A percentile compares a stretch with the other conserved stretches of the same genome.
Evolutionary conservation across 2,329 filamentous ascomycete species (phyloP).

Genomic region (Calonectria pseudoreteaudii): DNA sequence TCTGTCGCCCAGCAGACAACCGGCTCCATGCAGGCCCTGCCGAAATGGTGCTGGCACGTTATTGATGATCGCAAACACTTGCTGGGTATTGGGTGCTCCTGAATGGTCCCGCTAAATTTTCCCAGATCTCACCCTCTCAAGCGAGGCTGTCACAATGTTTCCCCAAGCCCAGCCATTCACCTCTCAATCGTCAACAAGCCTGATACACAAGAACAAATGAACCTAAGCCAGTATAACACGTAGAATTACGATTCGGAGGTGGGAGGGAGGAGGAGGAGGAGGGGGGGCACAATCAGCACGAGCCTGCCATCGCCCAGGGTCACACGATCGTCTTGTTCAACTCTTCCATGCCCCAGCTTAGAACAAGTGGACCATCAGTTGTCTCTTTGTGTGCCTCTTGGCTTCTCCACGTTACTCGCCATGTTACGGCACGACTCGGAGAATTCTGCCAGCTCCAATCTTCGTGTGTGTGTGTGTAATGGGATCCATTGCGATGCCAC

Average conservation of each 20-base stretch:
- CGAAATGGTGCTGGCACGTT: neutral
- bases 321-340: neutral
- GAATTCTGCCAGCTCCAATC: slow-evolving; percentile 40
- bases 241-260: neutral
- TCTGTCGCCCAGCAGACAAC: slow-evolving; percentile 15
- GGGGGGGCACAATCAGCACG: neutral
- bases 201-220: neutral
- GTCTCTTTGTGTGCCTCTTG: slow-evolving; percentile 9
- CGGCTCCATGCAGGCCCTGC: slow-evolving; percentile 12
- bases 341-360: neutral
- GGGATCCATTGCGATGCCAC: slow-evolving; percentile 26
- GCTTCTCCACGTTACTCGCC: slow-evolving; percentile 29
- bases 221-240: neutral
- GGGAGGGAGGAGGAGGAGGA: neutral
- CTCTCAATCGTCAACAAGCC: neutral
- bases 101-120: slow-evolving; percentile 23
- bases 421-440: slow-evolving; percentile 38
- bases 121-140: slow-evolving; percentile 12
- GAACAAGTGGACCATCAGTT: neutral
- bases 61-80: neutral
- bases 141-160: neutral
- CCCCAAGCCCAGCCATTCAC: slow-evolving; percentile 12
- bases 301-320: neutral
- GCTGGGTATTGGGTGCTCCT: slow-evolving; percentile 1
- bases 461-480: slow-evolving; percentile 39